Evolutionary conservation across 495 filamentous ascomycete species (phyloP), one percentile per base, ranked within the genome.

Genomic region (Clavariopsis aquatica): DNA sequence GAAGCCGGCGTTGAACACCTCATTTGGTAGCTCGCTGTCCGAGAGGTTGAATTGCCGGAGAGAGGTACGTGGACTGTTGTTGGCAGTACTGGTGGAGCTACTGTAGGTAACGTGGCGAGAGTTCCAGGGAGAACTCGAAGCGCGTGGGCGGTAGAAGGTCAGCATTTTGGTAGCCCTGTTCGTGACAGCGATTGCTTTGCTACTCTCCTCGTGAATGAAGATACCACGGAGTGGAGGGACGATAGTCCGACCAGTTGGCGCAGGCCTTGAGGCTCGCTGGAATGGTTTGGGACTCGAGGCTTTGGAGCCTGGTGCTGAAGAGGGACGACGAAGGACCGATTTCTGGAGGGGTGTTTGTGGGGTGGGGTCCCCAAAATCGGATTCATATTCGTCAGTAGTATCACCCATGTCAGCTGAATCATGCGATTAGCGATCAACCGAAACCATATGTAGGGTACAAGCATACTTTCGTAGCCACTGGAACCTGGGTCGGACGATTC

Each of bases 401-500:
- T 92, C 90, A 57, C 90, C 89, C 77, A 84, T 77, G 68, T 93
- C 90, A 73, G 88, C 89, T 93, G 77, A 29, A 69, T 68, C 56
- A 43, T 56, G 57, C 17, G 46, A 73, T 91, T 83, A 91, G 89
- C 60, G 76, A 83, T 68, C 60, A 58, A 34, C 57, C 60, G 52
- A 60, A 49, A 36, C 15, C 60, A 56, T 31, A 66, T 56, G 51
- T 20, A 45, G 62, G 66, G 54, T 56, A 57, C 68, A 65, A 71
- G 65, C 75, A 73, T 77, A 93, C 90, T 87, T 77, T 92, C 89
- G 75, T 92, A 93, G 59, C 89, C 90, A 75, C 90, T 91, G 26
- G 85, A 86, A 57, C 80, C 69, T n/a, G 69, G 62, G 75, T 78
- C 83, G 52, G 78, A 79, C 45, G 82, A 83, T n/a, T 79, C 79